Evolutionary conservation across 2,329 filamentous ascomycete genomes (phyloP).

Genomic region (Neocucurbitaria cava): DNA sequence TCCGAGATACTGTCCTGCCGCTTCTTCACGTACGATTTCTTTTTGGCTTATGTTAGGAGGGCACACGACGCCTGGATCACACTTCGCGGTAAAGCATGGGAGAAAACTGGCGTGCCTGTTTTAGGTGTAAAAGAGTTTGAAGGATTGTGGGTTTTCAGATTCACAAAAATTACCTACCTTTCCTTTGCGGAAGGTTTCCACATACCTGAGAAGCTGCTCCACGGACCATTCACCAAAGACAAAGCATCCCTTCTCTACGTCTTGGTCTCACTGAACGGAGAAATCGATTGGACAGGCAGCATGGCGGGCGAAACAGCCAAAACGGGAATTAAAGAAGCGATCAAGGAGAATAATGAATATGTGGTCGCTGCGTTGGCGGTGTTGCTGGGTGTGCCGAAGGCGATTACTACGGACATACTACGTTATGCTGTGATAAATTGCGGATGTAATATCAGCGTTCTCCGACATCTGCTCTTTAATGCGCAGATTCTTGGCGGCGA

Average conservation of each 20-base stretch:
- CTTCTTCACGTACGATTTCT: slow-evolving; percentile 48
- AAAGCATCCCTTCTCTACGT: slow-evolving; percentile 44
- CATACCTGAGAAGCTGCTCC: slow-evolving; percentile 47
- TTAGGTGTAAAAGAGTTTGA: slow-evolving; percentile 33
- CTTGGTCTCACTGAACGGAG: slow-evolving; percentile 41
- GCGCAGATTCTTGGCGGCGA: slow-evolving; percentile 37
- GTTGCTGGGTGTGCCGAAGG: slow-evolving; percentile 37
- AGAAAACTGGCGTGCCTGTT: slow-evolving; percentile 32
- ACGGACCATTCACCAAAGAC: slow-evolving; percentile 41
- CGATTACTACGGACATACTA: slow-evolving; percentile 37
- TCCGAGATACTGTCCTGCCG: slow-evolving; percentile 39
- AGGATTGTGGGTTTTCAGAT: slow-evolving; percentile 39
- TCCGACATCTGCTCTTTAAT: slow-evolving; percentile 45
- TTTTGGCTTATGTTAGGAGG: slow-evolving; percentile 39
- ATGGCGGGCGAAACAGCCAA: slow-evolving; percentile 45
- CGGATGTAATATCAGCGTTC: slow-evolving; percentile 35
- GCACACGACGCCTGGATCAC: slow-evolving; percentile 38
- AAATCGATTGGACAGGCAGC: slow-evolving; percentile 45
- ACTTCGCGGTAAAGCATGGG: slow-evolving; percentile 41
- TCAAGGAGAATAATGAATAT: slow-evolving; percentile 34
- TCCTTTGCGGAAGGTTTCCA: slow-evolving; percentile 39
- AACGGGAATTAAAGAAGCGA: slow-evolving; percentile 37
- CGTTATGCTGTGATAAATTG: slow-evolving; percentile 40
- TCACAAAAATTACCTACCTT: slow-evolving; percentile 40
- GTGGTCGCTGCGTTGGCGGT: slow-evolving; percentile 45